Base-by-base conservation (phyloP, 805 yeast genomes). In the Komagataella phaffii region DNA sequence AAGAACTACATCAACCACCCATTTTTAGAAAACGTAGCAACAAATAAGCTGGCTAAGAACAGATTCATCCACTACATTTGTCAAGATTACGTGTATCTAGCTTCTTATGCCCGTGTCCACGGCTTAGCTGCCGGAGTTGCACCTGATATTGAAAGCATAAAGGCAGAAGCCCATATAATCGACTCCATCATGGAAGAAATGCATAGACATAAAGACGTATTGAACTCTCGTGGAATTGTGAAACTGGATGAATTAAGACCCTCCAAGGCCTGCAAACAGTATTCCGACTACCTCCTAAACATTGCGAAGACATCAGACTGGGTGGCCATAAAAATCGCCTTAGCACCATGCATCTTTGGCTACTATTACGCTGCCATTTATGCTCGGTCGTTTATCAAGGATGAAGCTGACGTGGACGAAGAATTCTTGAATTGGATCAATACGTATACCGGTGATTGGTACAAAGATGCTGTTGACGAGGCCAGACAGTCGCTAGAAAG, bases 281-380 rank as follows among this genome's bases (percentile, higher is more conserved):
- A 87, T 62, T 76, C 84, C 40, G 71, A 82, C 44, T 85, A 79
- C 56, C 68, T 87, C 53, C 58, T 73, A 45, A 72, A 76, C 18
- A 65, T 83, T 5, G 83, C 83, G 3, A 64, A 69, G 21, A 72
- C 73, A 24, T 74, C 76, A 24, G 82, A 82, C 60, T 82, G 82
- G 77, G 62, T 81, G 30, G 85, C 81, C 48, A 74, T 84, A 50
- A 79, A 79, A 53, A 75, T 82, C 6, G 86, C 91, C 0, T 64
- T 85, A 51, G 76, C 88, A 6, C 93, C 95, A 1, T 86, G 95
- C 63, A 64, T 85, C 49, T 75, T 81, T 61, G 95, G 95, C 1
- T 84, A 84, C 61, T 76, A 75, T 43, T 71, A 75, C 49, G 88
- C 89, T 1, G 77, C 79, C 0, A 46, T 53, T 2, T 65, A 53